Conservation (phyloP, 2,329 filamentous ascomycete species). For the Ampelomyces quisqualis region DNA sequence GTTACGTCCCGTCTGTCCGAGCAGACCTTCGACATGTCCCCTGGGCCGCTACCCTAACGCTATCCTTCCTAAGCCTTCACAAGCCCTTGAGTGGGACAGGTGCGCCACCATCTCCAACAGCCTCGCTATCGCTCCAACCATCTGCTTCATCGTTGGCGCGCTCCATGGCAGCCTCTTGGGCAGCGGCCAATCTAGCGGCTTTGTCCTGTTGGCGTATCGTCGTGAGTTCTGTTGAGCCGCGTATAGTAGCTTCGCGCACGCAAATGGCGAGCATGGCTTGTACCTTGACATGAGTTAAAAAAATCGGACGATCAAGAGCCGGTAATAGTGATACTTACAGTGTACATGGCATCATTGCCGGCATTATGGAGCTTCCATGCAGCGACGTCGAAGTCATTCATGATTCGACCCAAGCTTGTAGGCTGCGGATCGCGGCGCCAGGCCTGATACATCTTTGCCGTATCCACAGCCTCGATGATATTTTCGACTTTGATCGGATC, state of each 20-base stretch:
- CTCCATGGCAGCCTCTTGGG: constrained; percentile 32
- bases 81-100: constrained; percentile 27
- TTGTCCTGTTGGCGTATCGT: constrained; percentile 24
- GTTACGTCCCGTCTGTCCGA: too few species aligned
- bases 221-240: constrained; percentile 29
- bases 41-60: too few species aligned
- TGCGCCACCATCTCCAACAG: constrained; percentile 40
- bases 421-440: constrained; percentile 57
- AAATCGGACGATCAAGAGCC: constrained; percentile 60
- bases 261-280: constrained; percentile 68
- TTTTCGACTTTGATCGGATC: constrained; percentile 56
- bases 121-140: constrained; percentile 43
- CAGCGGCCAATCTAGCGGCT: constrained; percentile 23
- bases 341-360: constrained; percentile 81
- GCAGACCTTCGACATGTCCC: too few species aligned
- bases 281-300: constrained; percentile 50
- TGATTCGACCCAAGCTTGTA: constrained; percentile 60
- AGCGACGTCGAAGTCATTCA: constrained; percentile 64
- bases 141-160: constrained; percentile 45
- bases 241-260: constrained; percentile 46
- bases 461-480: constrained; percentile 70
- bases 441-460: constrained; percentile 67
- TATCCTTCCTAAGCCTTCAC: too few species aligned
- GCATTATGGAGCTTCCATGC: constrained; percentile 77
- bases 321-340: constrained; percentile 69